Evolutionary conservation across 2,329 filamentous ascomycete genomes (phyloP).

Genomic region (Macrophomina phaseolina): DNA sequence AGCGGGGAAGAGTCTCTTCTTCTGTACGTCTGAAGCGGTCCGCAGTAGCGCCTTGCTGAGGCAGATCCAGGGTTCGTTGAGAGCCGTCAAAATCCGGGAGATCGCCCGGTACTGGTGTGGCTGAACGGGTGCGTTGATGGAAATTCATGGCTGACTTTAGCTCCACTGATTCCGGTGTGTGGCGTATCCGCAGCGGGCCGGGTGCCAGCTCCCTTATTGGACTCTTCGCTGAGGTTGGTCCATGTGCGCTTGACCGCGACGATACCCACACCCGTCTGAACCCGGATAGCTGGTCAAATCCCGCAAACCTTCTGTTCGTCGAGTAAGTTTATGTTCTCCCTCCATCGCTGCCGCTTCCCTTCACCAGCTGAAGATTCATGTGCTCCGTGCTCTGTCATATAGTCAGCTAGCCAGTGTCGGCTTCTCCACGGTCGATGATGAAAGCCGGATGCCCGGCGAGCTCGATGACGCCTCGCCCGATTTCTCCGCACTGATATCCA

Average conservation of each 20-base stretch:
- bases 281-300: neutral
- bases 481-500: neutral
- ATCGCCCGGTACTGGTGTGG: constrained; percentile 8
- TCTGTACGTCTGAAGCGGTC: neutral
- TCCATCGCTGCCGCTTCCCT: neutral
- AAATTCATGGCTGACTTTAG: neutral
- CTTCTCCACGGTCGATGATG: neutral
- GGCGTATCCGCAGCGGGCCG: neutral
- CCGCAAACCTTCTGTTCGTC: neutral
- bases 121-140: constrained; percentile 1
- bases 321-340: neutral
- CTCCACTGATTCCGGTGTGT: neutral
- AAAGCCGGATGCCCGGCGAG: neutral
- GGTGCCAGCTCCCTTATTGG: neutral
- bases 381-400: neutral
- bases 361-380: neutral
- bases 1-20: neutral
- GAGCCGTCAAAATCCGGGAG: constrained; percentile 1
- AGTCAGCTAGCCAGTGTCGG: neutral
- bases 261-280: neutral
- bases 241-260: neutral
- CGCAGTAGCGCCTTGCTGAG: neutral
- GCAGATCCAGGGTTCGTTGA: constrained; percentile 10
- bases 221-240: neutral
- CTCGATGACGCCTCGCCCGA: neutral